Base-by-base conservation (phyloP, 768 basidiomycete genomes). In the Boletus sp. region DNA sequence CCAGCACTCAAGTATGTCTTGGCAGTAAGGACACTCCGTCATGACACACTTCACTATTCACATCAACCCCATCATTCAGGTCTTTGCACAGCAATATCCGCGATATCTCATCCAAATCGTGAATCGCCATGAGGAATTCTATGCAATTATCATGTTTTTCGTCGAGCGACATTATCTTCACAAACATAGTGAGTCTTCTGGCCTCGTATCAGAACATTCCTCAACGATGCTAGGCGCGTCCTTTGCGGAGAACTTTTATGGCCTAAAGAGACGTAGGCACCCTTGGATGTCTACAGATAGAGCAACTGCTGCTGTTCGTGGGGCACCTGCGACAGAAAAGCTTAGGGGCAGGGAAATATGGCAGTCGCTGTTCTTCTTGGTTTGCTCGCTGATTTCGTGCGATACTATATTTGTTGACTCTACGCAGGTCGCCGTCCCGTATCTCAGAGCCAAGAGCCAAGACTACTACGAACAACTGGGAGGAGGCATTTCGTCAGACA, bases 51-150 rank as follows among this genome's bases (percentile, higher is more conserved):
- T 23, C 3, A 8, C 32, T 4, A 14, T 47, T 23, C 45, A 34
- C 54, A 46, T 49, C 42, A 53, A 43, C 19, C 42, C 43, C 38
- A 35, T 43, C n/a, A 27, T 52, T 2, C 35, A 97, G 95, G 89
- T 96, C 54, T 91, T 98, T 63, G 93, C 97, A 4, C 94, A 98
- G 76, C 79, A 87, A 52, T 89, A 98, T 68, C 97, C 97, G 7
- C 83, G 97, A 51, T 95, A 98, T 70, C 80, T 98, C 30, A 73
- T 99, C 40, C 85, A 87, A 17, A 78, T 98, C 50, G 91, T 97
- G 15, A 98, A 98, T 70, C 77, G 84, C 32, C 97, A 99, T 76
- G 97, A 99, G 70, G 95, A 98, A 69, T 92, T 97, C 71, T 98
- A 97, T 63, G 90, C 94, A 1, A 60, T 81, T 14, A 77, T 96